Base-by-base conservation (phyloP, 2,329 filamentous ascomycete species). In the Colletotrichum sp. region DNA sequence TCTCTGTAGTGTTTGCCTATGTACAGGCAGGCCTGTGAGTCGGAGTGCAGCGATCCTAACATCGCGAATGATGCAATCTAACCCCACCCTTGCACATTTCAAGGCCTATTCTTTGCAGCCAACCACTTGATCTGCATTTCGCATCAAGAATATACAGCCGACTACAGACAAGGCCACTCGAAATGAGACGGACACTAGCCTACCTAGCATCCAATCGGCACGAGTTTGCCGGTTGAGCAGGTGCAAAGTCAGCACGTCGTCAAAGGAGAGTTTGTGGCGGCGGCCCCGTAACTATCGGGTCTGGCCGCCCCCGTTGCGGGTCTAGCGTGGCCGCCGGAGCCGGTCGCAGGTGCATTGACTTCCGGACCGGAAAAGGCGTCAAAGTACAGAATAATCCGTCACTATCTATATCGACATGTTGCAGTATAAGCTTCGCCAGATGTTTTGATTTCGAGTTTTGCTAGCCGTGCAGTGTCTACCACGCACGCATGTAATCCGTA, bases 351-450 rank as follows among this genome's bases (percentile, higher is more conserved):
- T 44, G 19, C 39, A 49, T 9, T 36, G 8, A 44, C 16, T 44
- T n/a, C 39, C 39, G 8, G 39, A 11, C 19, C n/a, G 44, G 44
- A 49, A 3, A n/a, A 49, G 4, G 44, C 44, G n/a, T 22, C 3
- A 7, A 22, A 13, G 1, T 49, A 22, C 0, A 49, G 1, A 49
- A 1, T 12, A 0, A 2, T 49, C 19, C n/a, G n/a, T 8, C 15
- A 0, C 13, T 16, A 4, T 27, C 27, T 6, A 15, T 1, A 0
- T 22, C 44, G 0, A 13, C 44, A 13, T 22, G n/a, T 8, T 12
- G 44, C 44, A 1, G n/a, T 13, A 2, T 13, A 22, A 13, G 4
- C 6, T 6, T 6, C 32, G 6, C 32, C 0, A 34, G 32, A 13
- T 34, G 13, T 34, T 34, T 7, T 34, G 12, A 34, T 34, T 34